Conservation (phyloP, 495 filamentous ascomycete species). For the Aspergillus homomorphus region DNA sequence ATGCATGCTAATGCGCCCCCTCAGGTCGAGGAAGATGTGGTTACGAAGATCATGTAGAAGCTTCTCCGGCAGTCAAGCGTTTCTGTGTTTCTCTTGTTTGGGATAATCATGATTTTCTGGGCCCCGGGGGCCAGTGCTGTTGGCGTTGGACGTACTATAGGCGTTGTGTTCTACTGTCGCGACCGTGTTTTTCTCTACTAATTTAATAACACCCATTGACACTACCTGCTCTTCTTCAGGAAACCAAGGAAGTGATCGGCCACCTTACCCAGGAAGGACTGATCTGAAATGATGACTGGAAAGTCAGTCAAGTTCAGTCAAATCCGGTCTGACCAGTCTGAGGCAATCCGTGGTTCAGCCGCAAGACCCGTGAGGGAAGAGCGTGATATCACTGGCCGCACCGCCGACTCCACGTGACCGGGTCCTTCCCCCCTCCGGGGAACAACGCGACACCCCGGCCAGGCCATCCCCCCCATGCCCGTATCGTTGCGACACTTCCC, state of each 20-base stretch:
- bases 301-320: conserved; percentile 6
- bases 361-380: conserved; percentile 39
- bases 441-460: conserved; percentile 27
- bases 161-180: conserved; percentile 25
- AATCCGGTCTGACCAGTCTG: not conserved
- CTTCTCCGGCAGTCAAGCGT: conserved; percentile 22
- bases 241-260: conserved; percentile 28
- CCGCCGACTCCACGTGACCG: conserved; percentile 34
- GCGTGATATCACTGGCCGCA: conserved; percentile 44
- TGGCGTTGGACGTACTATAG: conserved; percentile 34
- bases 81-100: conserved; percentile 24
- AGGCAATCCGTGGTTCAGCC: conserved; percentile 20
- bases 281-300: conserved; percentile 4
- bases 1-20: conserved; percentile 55
- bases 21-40: conserved; percentile 90
- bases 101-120: conserved; percentile 19
- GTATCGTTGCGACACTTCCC: conserved; percentile 16
- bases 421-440: conserved; percentile 15
- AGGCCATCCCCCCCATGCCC: not conserved
- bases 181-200: conserved; percentile 27
- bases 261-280: conserved; percentile 31
- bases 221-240: conserved; percentile 27
- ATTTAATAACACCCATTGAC: conserved; percentile 33
- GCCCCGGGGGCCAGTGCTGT: conserved; percentile 19
- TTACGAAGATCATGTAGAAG: conserved; percentile 90